phyloP scores from a whole-genome alignment of 306 rosid genomes.

The Prunus persica region Prunus_persica_NCBIv2 NC_034010.1:17518001-17518500 shows the following conservation, averaged over 20 bases:
- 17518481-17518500: conserved; percentile 37
- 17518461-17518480: conserved; percentile 43
- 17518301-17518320: conserved; percentile 17
- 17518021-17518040: neutral
- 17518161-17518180: too few relatives aligned
- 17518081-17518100: too few relatives aligned
- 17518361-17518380: conserved; percentile 6
- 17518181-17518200: too few relatives aligned
- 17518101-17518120: too few relatives aligned
- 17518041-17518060: too few relatives aligned
- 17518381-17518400: conserved; percentile 30
- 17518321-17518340: conserved; percentile 34
- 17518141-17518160: too few relatives aligned
- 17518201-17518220: too few relatives aligned
- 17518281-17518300: neutral
- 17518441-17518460: neutral
- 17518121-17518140: neutral
- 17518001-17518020: too few relatives aligned
- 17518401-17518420: conserved; percentile 37
- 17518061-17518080: too few relatives aligned
- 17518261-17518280: conserved; percentile 44
- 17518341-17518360: conserved; percentile 43
- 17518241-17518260: conserved; percentile 31
- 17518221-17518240: fast-evolving
- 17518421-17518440: conserved; percentile 8